Percentiles rank a stretch among this genome's conserved stretches.
Evolutionary conservation across 2,329 filamentous ascomycete species (phyloP).

Genomic region (Chrysosporium keratinophilum): DNA sequence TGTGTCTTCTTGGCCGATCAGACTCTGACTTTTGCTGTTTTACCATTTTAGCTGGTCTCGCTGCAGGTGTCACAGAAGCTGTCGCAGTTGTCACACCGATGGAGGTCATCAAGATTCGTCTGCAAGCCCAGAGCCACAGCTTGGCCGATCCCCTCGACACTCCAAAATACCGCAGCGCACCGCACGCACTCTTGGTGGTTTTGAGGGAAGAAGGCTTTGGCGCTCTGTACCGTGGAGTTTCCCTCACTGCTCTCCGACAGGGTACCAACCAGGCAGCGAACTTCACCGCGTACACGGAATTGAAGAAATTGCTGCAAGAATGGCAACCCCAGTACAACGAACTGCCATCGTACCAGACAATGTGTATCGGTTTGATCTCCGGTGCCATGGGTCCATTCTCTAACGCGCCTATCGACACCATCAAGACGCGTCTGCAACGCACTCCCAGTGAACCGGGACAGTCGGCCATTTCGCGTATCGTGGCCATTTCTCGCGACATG

Average conservation of each 20-base stretch:
- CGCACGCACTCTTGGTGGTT: conserved; percentile 73
- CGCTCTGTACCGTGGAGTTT: conserved; percentile 85
- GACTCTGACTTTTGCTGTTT: conserved; percentile 4
- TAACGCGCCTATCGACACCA: conserved; percentile 96
- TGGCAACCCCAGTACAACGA: conserved; percentile 60
- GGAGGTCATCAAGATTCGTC: conserved; percentile 97
- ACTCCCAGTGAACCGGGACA: conserved; percentile 72
- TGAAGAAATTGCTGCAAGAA: conserved; percentile 67
- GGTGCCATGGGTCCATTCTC: conserved; percentile 93
- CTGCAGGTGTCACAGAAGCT: conserved; percentile 90
- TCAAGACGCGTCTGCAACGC: conserved; percentile 93
- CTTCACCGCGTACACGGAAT: conserved; percentile 94
- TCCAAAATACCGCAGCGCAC: conserved; percentile 94
- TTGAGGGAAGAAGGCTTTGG: conserved; percentile 80
- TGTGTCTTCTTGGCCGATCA: not conserved
- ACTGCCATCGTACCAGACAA: conserved; percentile 82
- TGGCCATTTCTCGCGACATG: conserved; percentile 68
- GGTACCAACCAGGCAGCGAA: conserved; percentile 97
- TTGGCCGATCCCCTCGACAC: conserved; percentile 95
- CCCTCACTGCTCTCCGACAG: conserved; percentile 83
- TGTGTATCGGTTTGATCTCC: conserved; percentile 76
- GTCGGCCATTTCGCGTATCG: conserved; percentile 68
- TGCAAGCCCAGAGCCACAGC: conserved; percentile 95
- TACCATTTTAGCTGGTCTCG: conserved; percentile 58
- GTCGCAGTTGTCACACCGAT: conserved; percentile 95